Evolutionary conservation across 108 stramenopile genomes (phyloP).

Genomic region (Asterionellopsis glacialis): DNA sequence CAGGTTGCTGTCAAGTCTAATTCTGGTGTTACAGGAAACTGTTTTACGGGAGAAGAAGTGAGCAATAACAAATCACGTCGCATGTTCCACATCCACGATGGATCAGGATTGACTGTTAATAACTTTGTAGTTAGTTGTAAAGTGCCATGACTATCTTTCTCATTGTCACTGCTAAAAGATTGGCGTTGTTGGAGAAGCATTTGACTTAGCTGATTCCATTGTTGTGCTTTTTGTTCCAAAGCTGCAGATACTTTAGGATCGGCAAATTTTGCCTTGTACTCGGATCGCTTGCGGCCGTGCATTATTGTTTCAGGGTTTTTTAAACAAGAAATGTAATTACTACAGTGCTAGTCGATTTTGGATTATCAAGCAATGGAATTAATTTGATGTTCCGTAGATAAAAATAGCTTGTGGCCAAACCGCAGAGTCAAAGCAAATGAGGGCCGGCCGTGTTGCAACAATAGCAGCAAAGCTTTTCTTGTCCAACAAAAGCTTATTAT

Average conservation of each 20-base stretch:
- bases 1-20: slow-evolving; percentile 71
- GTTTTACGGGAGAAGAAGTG: slow-evolving; percentile 14
- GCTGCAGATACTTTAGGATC: slow-evolving; percentile 49
- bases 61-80: slow-evolving; percentile 78
- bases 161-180: neutral
- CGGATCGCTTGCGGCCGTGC: slow-evolving; percentile 77
- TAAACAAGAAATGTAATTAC: neutral
- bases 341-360: too few relatives aligned
- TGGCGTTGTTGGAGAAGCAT: slow-evolving; percentile 37
- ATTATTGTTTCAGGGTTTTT: slow-evolving; percentile 18
- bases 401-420: too few relatives aligned
- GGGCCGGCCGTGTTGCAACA: too few relatives aligned
- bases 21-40: slow-evolving; percentile 19
- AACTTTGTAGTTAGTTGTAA: neutral
- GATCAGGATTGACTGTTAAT: slow-evolving; percentile 87
- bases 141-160: neutral
- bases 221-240: slow-evolving; percentile 62
- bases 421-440: too few relatives aligned
- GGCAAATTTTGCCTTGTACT: slow-evolving; percentile 68
- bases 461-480: too few relatives aligned
- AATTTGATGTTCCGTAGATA: too few relatives aligned
- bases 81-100: slow-evolving; percentile 93
- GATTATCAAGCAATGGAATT: too few relatives aligned
- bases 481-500: too few relatives aligned
- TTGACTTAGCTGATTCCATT: slow-evolving; percentile 63